Evolutionary conservation across 805 yeast species (phyloP).

Genomic region (Yarrowia phangngaensis): DNA sequence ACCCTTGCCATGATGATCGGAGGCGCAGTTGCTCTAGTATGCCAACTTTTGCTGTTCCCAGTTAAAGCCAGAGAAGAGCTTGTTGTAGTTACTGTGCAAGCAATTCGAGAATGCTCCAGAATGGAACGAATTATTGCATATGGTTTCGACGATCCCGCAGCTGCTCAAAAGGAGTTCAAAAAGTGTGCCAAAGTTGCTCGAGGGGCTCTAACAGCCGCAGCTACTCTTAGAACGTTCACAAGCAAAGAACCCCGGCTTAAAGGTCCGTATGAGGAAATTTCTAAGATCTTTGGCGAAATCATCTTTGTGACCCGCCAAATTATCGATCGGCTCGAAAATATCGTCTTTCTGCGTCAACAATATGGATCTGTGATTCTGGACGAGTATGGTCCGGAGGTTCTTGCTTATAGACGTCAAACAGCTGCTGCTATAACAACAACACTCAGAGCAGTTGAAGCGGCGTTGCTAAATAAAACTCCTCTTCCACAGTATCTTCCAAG

Average conservation of each 20-base stretch:
- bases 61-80: constrained; percentile 48
- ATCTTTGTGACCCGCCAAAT: constrained; percentile 48
- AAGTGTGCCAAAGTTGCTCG: constrained; percentile 42
- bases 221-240: constrained; percentile 35
- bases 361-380: constrained; percentile 49
- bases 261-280: constrained; percentile 45
- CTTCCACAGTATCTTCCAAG: constrained; percentile 52
- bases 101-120: constrained; percentile 43
- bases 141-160: constrained; percentile 42
- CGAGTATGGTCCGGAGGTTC: constrained; percentile 43
- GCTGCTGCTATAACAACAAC: constrained; percentile 43
- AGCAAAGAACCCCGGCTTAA: constrained; percentile 48
- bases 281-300: constrained; percentile 45
- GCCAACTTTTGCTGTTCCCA: constrained; percentile 48
- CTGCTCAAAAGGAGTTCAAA: constrained; percentile 38
- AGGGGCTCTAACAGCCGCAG: constrained; percentile 43
- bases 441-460: constrained; percentile 46
- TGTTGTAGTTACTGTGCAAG: constrained; percentile 43
- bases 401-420: constrained; percentile 46
- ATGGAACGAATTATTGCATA: constrained; percentile 43
- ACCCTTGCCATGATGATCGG: constrained; percentile 52
- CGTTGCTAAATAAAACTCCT: constrained; percentile 46
- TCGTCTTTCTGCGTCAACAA: constrained; percentile 43
- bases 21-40: constrained; percentile 47
- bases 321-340: constrained; percentile 48